Percentiles rank a stretch among this genome's conserved stretches.
phyloP scores from a whole-genome alignment of 345 rosid species.

The Microthlaspi erraticum region DNA sequence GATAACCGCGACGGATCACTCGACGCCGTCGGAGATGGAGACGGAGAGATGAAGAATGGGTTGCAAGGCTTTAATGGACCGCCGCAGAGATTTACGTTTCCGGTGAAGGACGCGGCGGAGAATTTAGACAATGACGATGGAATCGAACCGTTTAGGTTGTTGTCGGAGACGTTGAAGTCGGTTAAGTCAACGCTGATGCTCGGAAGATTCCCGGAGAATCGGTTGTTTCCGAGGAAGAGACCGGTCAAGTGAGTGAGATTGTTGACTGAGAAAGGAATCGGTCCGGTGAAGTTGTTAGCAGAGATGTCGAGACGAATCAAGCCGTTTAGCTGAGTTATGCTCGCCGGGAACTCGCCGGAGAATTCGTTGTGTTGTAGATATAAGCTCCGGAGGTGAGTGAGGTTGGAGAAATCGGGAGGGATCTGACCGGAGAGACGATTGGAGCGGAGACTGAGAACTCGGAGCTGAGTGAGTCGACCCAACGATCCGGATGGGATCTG shows the following conservation, averaged over 20 bases:
- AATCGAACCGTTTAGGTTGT: constrained; percentile 82
- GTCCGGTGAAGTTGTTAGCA: constrained; percentile 71
- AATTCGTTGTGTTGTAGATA: constrained; percentile 72
- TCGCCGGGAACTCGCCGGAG: constrained; percentile 68
- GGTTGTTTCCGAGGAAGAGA: constrained; percentile 63
- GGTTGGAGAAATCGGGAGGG: constrained; percentile 82
- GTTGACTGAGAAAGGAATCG: constrained; percentile 76
- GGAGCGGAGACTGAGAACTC: constrained; percentile 87
- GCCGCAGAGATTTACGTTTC: constrained; percentile 84
- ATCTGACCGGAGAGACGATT: constrained; percentile 79
- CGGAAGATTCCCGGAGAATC: constrained; percentile 74
- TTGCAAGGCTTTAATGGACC: constrained; percentile 70
- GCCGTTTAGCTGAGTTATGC: constrained; percentile 57
- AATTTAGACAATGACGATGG: constrained; percentile 58
- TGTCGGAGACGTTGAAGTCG: constrained; percentile 73
- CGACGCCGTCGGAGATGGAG: constrained; percentile 59
- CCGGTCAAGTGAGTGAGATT: constrained; percentile 74
- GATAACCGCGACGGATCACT: constrained; percentile 28
- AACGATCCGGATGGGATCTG: constrained; percentile 66
- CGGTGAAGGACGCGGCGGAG: constrained; percentile 60
- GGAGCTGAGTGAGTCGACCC: constrained; percentile 74
- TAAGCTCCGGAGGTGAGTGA: constrained; percentile 72
- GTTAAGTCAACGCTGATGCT: constrained; percentile 49
- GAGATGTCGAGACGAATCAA: constrained; percentile 84
- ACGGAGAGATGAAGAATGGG: constrained; percentile 75